Evolutionary conservation across 768 basidiomycete species (phyloP), one percentile per base, ranked within the genome.

Genomic region (Pleurotus platypus): DNA sequence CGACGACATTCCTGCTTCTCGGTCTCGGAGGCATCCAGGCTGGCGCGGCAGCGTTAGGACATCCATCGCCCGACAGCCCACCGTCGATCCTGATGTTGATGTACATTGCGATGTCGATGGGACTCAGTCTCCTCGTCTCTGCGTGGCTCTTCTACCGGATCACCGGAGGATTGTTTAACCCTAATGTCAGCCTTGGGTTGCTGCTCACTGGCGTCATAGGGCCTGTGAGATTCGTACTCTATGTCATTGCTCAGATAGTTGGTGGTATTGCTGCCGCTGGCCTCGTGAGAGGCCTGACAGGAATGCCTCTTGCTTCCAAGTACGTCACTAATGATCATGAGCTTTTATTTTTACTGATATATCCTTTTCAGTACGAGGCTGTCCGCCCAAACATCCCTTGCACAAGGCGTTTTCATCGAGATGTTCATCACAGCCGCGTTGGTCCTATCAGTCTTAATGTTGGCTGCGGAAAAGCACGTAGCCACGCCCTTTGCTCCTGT

Each of bases 401-500:
- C 82, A 0, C 85, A 88, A 66, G 85, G 75, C 8, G 76, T 86
- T 13, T 88, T 87, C 67, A 86, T 88, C 58, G 86, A 88, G 66
- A 83, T 86, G 78, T 87, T 88, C 67, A 78, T 82, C 62, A 87
- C 86, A 13, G 73, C 80, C 13, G 74, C 75, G 13, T 73, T 87
- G 39, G 79, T 83, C 45, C 68, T 86, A 11, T 73, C 86, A 3
- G 82, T 87, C n/a, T 78, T 88, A 60, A 88, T 89, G 84, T 67
- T 89, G 20, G 86, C 86, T 6, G 83, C 82, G 13, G 87, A 88
- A 69, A 88, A 88, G 68, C 86, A 86, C 61, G 69, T 72, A 24
- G 74, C 75, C 1, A 88, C 86, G 1, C 82, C 86, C 0, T 85
- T 87, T 61, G 86, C 85, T 24, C 86, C 87, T n/a, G 83, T 85